Base-by-base conservation (phyloP, 257 asterid species). In the Scutellaria barbata region DNA sequence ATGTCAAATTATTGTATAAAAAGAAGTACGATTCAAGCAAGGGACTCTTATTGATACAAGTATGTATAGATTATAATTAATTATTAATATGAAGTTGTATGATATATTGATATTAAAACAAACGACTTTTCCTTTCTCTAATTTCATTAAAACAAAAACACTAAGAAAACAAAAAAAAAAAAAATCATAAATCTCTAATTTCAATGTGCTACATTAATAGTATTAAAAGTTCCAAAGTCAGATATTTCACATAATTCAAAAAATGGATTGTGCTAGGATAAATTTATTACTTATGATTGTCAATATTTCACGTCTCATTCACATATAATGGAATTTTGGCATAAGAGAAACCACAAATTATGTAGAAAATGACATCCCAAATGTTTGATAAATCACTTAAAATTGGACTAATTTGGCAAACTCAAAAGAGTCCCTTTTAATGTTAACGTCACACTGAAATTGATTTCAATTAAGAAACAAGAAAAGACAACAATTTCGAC, bases 301-400 rank as follows among this genome's bases (percentile, higher is more conserved):
- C 10, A 22, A 30, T 67, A 59, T 30, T 66, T 63, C 56, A 45
- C 2, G 52, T 69, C 68, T 48, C 58, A 33, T 52, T 51, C 48
- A 65, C 17, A 17, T n/a, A 50, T 63, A 6, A 17, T 25, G 30
- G 35, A 68, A 50, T 57, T 69, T 66, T 22, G 74, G 66, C 66
- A 58, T 2, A 56, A 55, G 25, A 39, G 46, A 4, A 59, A 48
- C 65, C 74, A 57, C 70, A 66, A 48, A n/a, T 41, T 56, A 59
- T 43, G 47, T 72, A 42, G 75, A 78, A 73, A 78, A 62, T 78
- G 82, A 73, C 79, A 53, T 16, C 66, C 71, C 68, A 74, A 39
- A 67, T 68, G 50, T 46, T 62, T 68, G 63, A 62, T 68, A 63
- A 74, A 64, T 69, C 55, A 35, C 35, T 46, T 56, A 62, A 62